phyloP scores from a whole-genome alignment of 2,329 filamentous ascomycete species.

The Trichoderma hamatum region DNA sequence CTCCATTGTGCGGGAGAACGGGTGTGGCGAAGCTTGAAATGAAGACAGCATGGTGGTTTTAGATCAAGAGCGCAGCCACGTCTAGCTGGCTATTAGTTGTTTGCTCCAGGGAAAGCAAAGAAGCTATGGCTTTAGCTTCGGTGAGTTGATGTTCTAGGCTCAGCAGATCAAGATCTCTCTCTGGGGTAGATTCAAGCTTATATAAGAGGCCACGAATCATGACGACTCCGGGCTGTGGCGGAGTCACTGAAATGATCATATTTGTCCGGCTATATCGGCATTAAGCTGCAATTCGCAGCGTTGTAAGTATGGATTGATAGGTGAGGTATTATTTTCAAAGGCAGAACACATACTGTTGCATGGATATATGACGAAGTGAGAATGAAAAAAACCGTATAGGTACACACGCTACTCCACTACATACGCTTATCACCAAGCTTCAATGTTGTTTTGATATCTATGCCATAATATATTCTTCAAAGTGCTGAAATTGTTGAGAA shows the following conservation, averaged over 20 bases:
- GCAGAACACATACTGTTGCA: background rate
- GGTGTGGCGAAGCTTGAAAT: conserved; percentile 7
- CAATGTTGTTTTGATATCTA: background rate
- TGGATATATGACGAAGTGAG: background rate
- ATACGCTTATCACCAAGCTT: background rate
- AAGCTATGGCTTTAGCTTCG: background rate
- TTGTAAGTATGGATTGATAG: background rate
- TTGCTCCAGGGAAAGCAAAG: background rate
- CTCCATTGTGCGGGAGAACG: background rate
- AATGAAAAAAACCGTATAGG: background rate
- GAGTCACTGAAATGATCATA: background rate
- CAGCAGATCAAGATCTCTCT: background rate
- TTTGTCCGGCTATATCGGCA: background rate
- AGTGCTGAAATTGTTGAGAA: background rate
- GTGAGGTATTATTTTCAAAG: background rate
- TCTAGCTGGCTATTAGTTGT: background rate
- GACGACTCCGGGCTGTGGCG: background rate
- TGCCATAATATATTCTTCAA: background rate
- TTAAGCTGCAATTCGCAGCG: background rate
- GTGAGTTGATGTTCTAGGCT: background rate
- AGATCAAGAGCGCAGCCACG: background rate
- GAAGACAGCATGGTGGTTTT: background rate
- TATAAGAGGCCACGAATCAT: background rate
- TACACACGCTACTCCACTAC: background rate
- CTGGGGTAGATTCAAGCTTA: background rate